These are phyloP conservation scores for Pythium periplocum DNA, from an alignment of 352 stramenopile species.

Conservation along the genomic window DNA sequence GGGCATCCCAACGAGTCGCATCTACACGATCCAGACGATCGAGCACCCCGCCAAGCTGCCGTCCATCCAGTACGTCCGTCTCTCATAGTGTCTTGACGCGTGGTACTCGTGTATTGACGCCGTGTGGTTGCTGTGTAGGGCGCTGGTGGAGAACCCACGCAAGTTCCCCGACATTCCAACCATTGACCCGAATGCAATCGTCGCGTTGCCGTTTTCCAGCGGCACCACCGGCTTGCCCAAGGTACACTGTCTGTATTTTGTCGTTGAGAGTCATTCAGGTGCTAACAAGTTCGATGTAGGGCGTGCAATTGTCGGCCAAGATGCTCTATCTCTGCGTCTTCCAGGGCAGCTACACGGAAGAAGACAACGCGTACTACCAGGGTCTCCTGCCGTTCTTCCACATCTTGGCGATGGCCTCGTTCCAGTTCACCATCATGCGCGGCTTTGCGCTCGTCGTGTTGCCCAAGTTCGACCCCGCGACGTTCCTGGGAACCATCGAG, in stretches of 20 bases:
- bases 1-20: background rate
- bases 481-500: constrained; percentile 58
- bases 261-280: no score
- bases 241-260: constrained; percentile 33
- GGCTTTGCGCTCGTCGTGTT: constrained; percentile 60
- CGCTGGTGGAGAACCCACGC: constrained; percentile 16
- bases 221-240: constrained; percentile 89
- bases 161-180: constrained; percentile 3
- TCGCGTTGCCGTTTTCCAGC: constrained; percentile 85
- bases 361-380: constrained; percentile 23
- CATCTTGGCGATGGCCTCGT: constrained; percentile 70
- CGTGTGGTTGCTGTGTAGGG: constrained; percentile 15
- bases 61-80: constrained; percentile 1
- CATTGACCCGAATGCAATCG: constrained; percentile 10
- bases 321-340: constrained; percentile 77
- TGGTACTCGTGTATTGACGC: background rate
- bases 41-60: background rate
- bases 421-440: constrained; percentile 48
- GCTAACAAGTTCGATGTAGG: no score
- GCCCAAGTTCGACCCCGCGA: constrained; percentile 63
- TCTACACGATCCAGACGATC: constrained; percentile 4
- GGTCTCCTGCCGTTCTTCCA: constrained; percentile 81
- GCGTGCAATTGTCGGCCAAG: constrained; percentile 78
- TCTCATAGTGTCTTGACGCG: no score
- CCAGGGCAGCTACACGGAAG: constrained; percentile 37